Evolutionary conservation across 768 basidiomycete species (phyloP).

Genomic region (Boletus eberwhitei): DNA sequence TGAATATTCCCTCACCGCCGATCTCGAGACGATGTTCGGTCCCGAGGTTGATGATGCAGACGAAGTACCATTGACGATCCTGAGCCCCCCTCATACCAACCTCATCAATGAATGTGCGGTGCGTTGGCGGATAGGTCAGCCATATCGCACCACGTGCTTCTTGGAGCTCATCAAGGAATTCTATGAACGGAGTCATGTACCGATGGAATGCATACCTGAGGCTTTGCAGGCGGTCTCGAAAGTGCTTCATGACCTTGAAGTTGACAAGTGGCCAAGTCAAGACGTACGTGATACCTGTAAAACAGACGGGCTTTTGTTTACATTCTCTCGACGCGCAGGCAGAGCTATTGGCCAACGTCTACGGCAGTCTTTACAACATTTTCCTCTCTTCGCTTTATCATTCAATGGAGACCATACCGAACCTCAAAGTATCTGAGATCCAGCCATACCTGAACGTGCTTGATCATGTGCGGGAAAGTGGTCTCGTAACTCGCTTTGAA

Average conservation of each 20-base stretch:
- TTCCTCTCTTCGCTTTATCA: slow-evolving; percentile 86
- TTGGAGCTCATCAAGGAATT: slow-evolving; percentile 82
- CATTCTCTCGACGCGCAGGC: slow-evolving; percentile 37
- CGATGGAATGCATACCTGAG: slow-evolving; percentile 92
- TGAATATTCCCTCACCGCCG: slow-evolving; percentile 75
- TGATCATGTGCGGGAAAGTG: slow-evolving; percentile 67
- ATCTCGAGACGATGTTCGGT: slow-evolving; percentile 86
- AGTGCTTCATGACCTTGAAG: slow-evolving; percentile 63
- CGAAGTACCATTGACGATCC: slow-evolving; percentile 90
- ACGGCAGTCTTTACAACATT: slow-evolving; percentile 76
- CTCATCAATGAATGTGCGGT: slow-evolving; percentile 85
- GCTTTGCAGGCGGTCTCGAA: slow-evolving; percentile 73
- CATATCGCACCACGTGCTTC: slow-evolving; percentile 77
- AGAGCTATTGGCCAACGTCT: slow-evolving; percentile 65
- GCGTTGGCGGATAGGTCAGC: slow-evolving; percentile 83
- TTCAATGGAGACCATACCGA: slow-evolving; percentile 71
- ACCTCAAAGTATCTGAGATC: slow-evolving; percentile 68
- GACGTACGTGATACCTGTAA: slow-evolving; percentile 58
- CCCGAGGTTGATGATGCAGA: slow-evolving; percentile 92
- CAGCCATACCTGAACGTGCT: slow-evolving; percentile 62
- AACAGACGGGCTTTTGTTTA: slow-evolving; percentile 3
- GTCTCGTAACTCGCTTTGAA: slow-evolving; percentile 68
- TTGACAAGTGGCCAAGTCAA: slow-evolving; percentile 72
- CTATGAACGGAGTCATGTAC: slow-evolving; percentile 87
- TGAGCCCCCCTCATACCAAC: slow-evolving; percentile 75